Base-by-base conservation (phyloP, 768 basidiomycete species). In the Boletus rubescentipes region DNA sequence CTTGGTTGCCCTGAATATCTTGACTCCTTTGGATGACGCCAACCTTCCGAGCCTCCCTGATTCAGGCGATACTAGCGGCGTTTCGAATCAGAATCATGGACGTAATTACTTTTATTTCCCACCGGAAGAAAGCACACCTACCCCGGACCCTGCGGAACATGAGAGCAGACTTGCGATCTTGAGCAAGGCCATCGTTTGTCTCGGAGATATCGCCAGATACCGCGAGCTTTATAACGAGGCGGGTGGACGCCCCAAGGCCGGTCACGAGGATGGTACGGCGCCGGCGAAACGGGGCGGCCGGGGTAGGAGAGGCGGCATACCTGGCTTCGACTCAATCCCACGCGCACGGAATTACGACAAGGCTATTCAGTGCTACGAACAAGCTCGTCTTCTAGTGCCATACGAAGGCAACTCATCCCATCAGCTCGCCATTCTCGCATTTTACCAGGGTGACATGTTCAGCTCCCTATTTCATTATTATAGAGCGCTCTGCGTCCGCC, bases 151-250 rank as follows among this genome's bases (percentile, higher is more conserved):
- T 39, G 57, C 55, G 12, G 57, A 67, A 34, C 82, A 81, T 46
- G 80, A 81, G 52, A 77, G 77, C 55, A 81, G 85, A 52, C 74
- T 95, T n/a, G 81, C 84, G 10, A 84, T 91, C 40, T 73, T 94
- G 39, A 89, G 86, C 74, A 97, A 96, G 73, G 86, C 89, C 9
- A 75, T 99, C 49, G 85, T 98, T 18, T 96, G 90, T 68, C 79
- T 95, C 9, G 97, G 97, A 11, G 97, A 99, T 65, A 86, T 99
- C 44, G 91, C 93, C 54, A 81, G 97, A 38, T 99, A 99, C 72
- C 80, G 87, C 53, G 95, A 98, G 63, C 83, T 89, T 38, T 97
- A 96, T 63, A 89, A 85, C 63, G 91, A 93, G 58, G 71, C 78
- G 46, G 79, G 82, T 29, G 79, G 86, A 21, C 77, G 86, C 48